Evolutionary conservation across 139 green algal species (phyloP).

Genomic region (Chlamydomonas incerta): DNA sequence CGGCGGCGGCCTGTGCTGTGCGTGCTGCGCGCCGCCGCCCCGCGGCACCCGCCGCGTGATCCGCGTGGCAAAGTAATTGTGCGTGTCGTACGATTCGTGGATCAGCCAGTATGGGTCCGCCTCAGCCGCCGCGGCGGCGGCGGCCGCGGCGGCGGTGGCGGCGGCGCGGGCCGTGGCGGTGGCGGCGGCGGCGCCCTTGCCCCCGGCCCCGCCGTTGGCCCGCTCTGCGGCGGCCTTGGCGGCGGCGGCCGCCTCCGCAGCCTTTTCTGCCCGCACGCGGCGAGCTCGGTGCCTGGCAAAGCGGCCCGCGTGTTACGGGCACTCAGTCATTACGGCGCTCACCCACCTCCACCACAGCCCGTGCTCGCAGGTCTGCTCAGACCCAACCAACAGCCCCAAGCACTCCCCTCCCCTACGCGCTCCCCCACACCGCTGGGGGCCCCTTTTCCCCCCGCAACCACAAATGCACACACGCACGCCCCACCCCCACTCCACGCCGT

Average conservation of each 20-base stretch:
- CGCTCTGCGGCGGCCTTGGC: not conserved
- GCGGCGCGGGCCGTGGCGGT: not conserved
- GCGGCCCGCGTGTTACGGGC: too few species aligned
- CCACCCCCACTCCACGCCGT: too few species aligned
- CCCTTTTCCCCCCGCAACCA: too few species aligned
- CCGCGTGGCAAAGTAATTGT: slow-evolving; percentile 24
- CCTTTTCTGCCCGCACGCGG: not conserved
- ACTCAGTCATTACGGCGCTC: too few species aligned
- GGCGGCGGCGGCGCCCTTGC: not conserved
- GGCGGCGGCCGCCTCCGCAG: not conserved
- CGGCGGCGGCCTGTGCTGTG: not conserved
- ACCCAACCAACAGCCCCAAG: too few species aligned
- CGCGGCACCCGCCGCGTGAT: not conserved
- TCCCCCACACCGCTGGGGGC: too few species aligned
- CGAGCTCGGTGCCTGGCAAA: not conserved
- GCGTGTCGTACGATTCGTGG: slow-evolving; percentile 31
- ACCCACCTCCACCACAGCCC: too few species aligned
- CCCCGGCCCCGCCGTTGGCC: not conserved
- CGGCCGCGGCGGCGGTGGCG: not conserved
- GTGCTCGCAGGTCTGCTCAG: too few species aligned
- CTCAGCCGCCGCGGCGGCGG: not conserved
- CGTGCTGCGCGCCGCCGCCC: not conserved
- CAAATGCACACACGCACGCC: too few species aligned
- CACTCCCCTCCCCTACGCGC: too few species aligned
- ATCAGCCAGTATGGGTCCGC: slow-evolving; percentile 30